phyloP scores from a whole-genome alignment of 768 basidiomycete species.

The Polyporus arcularius region DNA sequence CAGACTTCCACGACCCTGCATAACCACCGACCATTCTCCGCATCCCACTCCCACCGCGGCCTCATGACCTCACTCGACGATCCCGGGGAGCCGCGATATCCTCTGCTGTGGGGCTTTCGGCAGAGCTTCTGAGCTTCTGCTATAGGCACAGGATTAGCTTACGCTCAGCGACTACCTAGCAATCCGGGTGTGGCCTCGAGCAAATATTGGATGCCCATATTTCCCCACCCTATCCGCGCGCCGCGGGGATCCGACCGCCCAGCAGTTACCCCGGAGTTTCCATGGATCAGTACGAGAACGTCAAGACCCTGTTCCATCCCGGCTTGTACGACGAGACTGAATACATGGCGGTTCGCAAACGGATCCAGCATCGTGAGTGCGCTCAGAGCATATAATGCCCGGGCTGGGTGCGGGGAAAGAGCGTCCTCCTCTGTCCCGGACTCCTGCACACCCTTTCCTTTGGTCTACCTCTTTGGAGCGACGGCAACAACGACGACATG shows the following conservation, averaged over 20 bases:
- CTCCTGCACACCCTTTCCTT: background rate
- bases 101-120: constrained; percentile 1
- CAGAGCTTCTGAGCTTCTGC: background rate
- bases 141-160: constrained; percentile 1
- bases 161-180: background rate
- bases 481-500: constrained; percentile 1
- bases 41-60: background rate
- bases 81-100: background rate
- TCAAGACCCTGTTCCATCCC: background rate
- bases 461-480: background rate
- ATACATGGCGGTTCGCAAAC: background rate
- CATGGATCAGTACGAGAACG: constrained; percentile 13
- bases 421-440: background rate
- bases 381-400: background rate
- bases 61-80: constrained; percentile 13
- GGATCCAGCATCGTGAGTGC: background rate
- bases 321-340: background rate
- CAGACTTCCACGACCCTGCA: background rate
- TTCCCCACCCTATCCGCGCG: background rate
- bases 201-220: too few species aligned
- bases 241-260: background rate
- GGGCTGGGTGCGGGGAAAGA: background rate
- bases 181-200: too few species aligned
- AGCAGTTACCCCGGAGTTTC: constrained; percentile 19
- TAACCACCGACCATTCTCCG: constrained; percentile 12